Evolutionary conservation across 2,329 filamentous ascomycete species (phyloP).

Genomic region (Colletotrichum tropicicola): DNA sequence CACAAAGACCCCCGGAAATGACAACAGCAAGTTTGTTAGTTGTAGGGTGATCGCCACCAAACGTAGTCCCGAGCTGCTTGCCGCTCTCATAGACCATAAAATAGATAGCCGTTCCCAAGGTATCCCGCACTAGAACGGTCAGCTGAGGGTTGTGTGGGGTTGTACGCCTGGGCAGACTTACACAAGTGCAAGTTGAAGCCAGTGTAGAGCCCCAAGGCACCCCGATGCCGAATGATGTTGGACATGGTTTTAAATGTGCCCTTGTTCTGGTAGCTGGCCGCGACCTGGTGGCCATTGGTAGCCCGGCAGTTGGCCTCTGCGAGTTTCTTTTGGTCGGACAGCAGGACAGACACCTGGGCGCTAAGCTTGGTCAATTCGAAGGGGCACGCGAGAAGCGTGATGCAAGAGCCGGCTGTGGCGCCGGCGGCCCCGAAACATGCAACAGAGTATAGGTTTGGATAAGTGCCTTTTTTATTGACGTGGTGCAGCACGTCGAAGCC

Average conservation of each 20-base stretch:
- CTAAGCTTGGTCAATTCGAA: constrained; percentile 92
- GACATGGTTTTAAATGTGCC: constrained; percentile 80
- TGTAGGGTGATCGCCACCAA: constrained; percentile 75
- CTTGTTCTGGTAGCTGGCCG: constrained; percentile 79
- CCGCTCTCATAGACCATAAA: constrained; percentile 90
- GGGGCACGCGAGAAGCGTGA: constrained; percentile 84
- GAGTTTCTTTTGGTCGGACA: constrained; percentile 65
- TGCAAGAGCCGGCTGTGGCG: constrained; percentile 80
- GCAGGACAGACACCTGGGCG: constrained; percentile 83
- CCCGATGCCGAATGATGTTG: constrained; percentile 80
- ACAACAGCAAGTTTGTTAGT: constrained; percentile 83
- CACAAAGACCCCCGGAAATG: constrained; percentile 81
- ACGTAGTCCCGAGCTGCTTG: constrained; percentile 82
- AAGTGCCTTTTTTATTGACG: constrained; percentile 75
- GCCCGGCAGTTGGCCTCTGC: constrained; percentile 42
- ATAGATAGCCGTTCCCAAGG: constrained; percentile 84
- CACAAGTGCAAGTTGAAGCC: constrained; percentile 81
- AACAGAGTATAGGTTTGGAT: constrained; percentile 77
- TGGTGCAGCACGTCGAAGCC: constrained; percentile 76
- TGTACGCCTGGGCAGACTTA: constrained; percentile 53
- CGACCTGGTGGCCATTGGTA: constrained; percentile 65
- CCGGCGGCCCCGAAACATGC: constrained; percentile 81
- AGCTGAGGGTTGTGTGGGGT: constrained; percentile 14
- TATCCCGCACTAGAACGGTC: constrained; percentile 74
- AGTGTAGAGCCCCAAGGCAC: constrained; percentile 78